phyloP scores from a whole-genome alignment of 345 rosid genomes.

The Camelina laxa region DNA sequence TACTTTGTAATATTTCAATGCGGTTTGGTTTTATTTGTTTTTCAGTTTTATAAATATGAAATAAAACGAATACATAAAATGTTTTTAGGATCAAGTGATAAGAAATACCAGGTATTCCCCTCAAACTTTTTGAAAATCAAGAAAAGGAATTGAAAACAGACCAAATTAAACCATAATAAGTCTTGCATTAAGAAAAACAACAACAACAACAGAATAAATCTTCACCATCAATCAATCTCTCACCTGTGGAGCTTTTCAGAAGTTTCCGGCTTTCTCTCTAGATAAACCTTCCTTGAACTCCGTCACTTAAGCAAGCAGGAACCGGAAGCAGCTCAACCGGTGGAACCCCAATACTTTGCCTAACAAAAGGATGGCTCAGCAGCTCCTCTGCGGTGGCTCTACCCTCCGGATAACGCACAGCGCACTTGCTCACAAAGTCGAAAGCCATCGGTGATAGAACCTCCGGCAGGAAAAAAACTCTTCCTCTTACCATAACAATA shows the following conservation, averaged over 20 bases:
- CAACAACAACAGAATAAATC: not conserved
- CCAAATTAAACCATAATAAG: not conserved
- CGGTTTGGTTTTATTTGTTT: not conserved
- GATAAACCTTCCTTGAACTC: conserved; percentile 31
- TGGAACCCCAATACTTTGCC: conserved; percentile 16
- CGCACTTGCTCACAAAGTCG: conserved; percentile 17
- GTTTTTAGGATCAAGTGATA: not conserved
- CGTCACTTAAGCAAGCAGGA: conserved; percentile 10
- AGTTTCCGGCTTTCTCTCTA: conserved; percentile 8
- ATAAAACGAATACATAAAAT: not conserved
- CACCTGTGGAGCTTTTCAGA: not conserved
- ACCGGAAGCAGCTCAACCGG: conserved; percentile 30
- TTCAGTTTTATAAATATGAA: too few species aligned
- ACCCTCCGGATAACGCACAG: not conserved
- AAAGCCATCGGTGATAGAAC: not conserved
- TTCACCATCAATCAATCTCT: not conserved
- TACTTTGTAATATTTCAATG: not conserved
- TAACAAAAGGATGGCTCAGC: conserved; percentile 24
- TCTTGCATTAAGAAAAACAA: not conserved
- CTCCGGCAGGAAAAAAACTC: not conserved
- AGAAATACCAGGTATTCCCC: not conserved
- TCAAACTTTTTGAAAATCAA: not conserved
- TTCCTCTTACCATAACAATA: not conserved
- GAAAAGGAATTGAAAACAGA: not conserved
- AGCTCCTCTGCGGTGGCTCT: conserved; percentile 26